Evolutionary conservation across 768 basidiomycete species (phyloP).

Genomic region (Hypsizygus marmoreus): DNA sequence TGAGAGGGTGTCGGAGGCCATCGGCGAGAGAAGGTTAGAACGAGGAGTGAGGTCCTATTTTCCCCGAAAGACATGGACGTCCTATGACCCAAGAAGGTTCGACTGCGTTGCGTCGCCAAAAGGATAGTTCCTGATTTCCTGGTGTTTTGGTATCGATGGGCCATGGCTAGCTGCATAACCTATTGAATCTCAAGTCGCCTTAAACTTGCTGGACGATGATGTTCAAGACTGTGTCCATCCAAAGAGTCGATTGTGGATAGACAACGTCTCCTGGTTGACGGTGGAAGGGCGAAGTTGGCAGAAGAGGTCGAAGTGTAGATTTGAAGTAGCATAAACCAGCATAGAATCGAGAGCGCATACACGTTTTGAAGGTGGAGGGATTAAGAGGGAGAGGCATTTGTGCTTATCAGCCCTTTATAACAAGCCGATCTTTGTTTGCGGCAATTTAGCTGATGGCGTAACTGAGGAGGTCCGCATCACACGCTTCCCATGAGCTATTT

Average conservation of each 20-base stretch:
- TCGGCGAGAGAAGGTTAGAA: constrained; percentile 1
- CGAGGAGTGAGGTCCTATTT: not conserved
- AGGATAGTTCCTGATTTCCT: too few relatives aligned
- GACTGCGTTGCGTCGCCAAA: too few relatives aligned
- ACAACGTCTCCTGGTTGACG: too few relatives aligned
- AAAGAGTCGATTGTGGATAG: too few relatives aligned
- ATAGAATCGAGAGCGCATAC: not conserved
- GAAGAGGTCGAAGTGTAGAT: not conserved
- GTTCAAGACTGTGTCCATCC: too few relatives aligned
- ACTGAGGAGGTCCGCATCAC: constrained; percentile 4
- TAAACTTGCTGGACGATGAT: too few relatives aligned
- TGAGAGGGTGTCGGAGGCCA: not conserved
- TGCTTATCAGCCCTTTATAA: constrained; percentile 11
- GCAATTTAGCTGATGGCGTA: constrained; percentile 8
- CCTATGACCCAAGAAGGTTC: too few relatives aligned
- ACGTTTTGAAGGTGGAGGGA: not conserved
- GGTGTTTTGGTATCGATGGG: too few relatives aligned
- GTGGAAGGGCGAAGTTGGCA: too few relatives aligned
- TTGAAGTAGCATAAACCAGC: not conserved
- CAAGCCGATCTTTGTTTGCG: constrained; percentile 3
- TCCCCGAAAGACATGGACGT: too few relatives aligned
- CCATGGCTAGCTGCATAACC: too few relatives aligned
- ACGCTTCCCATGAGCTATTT: constrained; percentile 4
- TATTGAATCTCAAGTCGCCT: too few relatives aligned
- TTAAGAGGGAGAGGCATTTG: constrained; percentile 6